phyloP scores from a whole-genome alignment of 225 moss, liverwort and hornwort genomes.

The Marchantia polymorpha region DNA sequence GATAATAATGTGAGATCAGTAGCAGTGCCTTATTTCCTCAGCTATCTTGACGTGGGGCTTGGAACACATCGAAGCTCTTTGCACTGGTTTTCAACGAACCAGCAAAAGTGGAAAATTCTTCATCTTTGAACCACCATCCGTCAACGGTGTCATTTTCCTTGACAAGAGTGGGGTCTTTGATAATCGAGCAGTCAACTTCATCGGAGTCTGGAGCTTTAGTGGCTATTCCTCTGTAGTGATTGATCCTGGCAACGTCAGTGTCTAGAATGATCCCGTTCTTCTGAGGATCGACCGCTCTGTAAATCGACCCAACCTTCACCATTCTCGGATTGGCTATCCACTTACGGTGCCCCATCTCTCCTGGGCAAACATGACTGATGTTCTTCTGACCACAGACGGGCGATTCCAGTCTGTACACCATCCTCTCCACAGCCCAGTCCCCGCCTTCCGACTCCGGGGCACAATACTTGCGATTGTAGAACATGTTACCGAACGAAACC shows the following conservation, averaged over 20 bases:
- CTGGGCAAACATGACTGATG: constrained; percentile 29
- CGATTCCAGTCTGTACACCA: constrained; percentile 44
- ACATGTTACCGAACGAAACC: constrained; percentile 52
- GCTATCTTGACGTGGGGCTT: background rate
- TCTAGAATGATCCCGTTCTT: constrained; percentile 37
- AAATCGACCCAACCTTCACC: constrained; percentile 42
- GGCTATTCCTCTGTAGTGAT: constrained; percentile 49
- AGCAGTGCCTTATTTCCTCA: too few relatives aligned
- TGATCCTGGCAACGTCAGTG: constrained; percentile 31
- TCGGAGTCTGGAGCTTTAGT: too few relatives aligned
- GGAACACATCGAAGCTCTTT: too few relatives aligned
- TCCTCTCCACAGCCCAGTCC: constrained; percentile 45
- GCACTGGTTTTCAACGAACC: too few relatives aligned
- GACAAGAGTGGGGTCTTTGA: too few relatives aligned
- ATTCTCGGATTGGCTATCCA: constrained; percentile 64
- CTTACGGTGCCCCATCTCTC: constrained; percentile 50
- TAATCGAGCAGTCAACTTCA: too few relatives aligned
- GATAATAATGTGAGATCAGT: too few relatives aligned
- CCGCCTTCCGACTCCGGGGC: constrained; percentile 1
- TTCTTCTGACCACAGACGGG: constrained; percentile 38
- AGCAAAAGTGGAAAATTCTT: too few relatives aligned
- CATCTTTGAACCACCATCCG: too few relatives aligned
- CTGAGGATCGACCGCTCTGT: constrained; percentile 38
- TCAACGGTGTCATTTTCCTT: too few relatives aligned
- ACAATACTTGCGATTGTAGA: constrained; percentile 48